Base-by-base conservation (phyloP, 495 filamentous ascomycete genomes). In the Penicillium longicatenatum region DNA sequence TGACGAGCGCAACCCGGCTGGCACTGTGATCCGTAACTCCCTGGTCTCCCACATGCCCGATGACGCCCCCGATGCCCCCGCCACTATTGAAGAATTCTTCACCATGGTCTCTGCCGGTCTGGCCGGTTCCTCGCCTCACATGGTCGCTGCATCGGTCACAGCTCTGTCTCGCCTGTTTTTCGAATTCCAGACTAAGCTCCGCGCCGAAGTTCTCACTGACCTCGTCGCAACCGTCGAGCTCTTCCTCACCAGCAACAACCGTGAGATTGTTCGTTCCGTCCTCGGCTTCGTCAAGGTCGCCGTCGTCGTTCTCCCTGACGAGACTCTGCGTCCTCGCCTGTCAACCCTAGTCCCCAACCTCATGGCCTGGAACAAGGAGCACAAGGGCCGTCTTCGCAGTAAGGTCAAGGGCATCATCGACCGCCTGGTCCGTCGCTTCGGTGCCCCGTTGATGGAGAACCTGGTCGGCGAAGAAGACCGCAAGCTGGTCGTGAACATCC, bases 371-470 rank as follows among this genome's bases (percentile, higher is more conserved):
- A 91, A 89, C 64, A 91, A 96, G 73, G 94, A 98, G 72, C 95
- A 98, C 77, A 97, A 96, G 75, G 92, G 90, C 16, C 91, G 94
- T 65, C 92, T 98, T 70, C 89, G 90, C 59, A 87, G 91, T 29
- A 98, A 97, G 79, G 92, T 98, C 53, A 98, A 96, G 83, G 91
- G 96, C 65, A 97, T 98, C 60, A 72, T 98, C 29, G 94, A 98
- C 74, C 85, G 94, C 29, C 90, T 96, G 79, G 86, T 97, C 24
- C 83, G 94, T 17, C 84, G 92, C 49, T 97, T 97, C 73, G 93
- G 95, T 29, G 86, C 87, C 39, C 86, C 92, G 2, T 62, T 78
- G 7, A 82, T 98, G 3, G 91, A 93, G 71, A 80, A 77, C 57
- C 78, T 88, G 57, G 89, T 89, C 50, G 75, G 74, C 33, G 89